Evolutionary conservation across 2,329 filamentous ascomycete species (phyloP).

Genomic region (Botrytis sinoallii): DNA sequence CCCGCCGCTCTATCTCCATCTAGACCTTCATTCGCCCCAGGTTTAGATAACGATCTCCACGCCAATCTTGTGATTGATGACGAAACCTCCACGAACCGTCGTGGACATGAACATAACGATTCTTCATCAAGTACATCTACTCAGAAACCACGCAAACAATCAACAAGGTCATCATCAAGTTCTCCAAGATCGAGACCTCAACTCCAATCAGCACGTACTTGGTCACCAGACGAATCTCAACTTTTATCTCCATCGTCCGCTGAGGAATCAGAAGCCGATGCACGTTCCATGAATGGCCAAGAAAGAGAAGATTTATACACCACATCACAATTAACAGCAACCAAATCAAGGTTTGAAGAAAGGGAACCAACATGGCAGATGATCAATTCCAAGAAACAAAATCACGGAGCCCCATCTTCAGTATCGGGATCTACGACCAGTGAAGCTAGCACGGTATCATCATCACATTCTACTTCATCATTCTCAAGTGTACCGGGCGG

Average conservation of each 20-base stretch:
- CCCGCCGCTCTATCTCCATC: slow-evolving; percentile 50
- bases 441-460: slow-evolving; percentile 21
- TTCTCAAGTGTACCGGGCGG: slow-evolving; percentile 1
- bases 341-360: slow-evolving; percentile 25
- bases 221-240: slow-evolving; percentile 29
- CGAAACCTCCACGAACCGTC: not conserved
- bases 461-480: slow-evolving; percentile 24
- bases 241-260: slow-evolving; percentile 27
- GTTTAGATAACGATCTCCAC: slow-evolving; percentile 27
- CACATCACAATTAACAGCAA: slow-evolving; percentile 16
- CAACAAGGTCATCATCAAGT: slow-evolving; percentile 12
- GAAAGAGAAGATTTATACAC: not conserved
- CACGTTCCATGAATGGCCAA: not conserved
- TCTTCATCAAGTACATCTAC: slow-evolving; percentile 6
- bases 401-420: slow-evolving; percentile 18
- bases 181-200: slow-evolving; percentile 11
- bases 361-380: slow-evolving; percentile 33
- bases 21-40: slow-evolving; percentile 35
- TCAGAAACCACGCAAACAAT: not conserved
- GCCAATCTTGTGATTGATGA: slow-evolving; percentile 22
- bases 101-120: slow-evolving; percentile 7
- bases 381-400: slow-evolving; percentile 21
- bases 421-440: slow-evolving; percentile 22
- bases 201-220: slow-evolving; percentile 19
- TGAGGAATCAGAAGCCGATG: slow-evolving; percentile 21